Evolutionary conservation across 2,329 filamentous ascomycete genomes (phyloP).

Genomic region (Chaetomium globosum): DNA sequence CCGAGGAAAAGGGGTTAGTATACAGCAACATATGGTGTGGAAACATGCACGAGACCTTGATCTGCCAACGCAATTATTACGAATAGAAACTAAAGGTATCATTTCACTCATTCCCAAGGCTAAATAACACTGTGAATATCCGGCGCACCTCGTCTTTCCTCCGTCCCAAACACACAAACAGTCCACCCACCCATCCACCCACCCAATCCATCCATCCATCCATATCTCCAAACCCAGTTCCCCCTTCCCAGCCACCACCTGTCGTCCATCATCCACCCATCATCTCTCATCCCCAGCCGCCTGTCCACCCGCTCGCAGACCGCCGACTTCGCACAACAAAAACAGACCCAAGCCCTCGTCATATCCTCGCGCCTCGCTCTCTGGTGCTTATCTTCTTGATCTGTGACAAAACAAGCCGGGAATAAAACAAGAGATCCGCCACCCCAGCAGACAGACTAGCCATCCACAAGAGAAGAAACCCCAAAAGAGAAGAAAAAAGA

Average conservation of each 20-base stretch:
- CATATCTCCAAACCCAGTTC: slow-evolving; percentile 1
- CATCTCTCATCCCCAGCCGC: slow-evolving; percentile 3
- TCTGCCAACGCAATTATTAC: neutral
- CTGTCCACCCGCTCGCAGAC: neutral
- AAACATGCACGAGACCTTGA: neutral
- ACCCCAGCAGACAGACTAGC: neutral
- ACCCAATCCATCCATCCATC: neutral
- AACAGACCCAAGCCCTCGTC: slow-evolving; percentile 6
- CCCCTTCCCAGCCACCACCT: neutral
- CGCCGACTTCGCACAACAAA: neutral
- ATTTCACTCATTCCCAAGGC: slow-evolving; percentile 22
- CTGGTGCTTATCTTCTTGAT: slow-evolving; percentile 3
- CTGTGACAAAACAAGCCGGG: slow-evolving; percentile 1
- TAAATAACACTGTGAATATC: slow-evolving; percentile 21
- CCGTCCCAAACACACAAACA: neutral
- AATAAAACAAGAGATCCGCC: slow-evolving; percentile 2
- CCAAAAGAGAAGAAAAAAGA: neutral
- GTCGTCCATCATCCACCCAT: slow-evolving; percentile 12
- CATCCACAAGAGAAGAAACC: neutral
- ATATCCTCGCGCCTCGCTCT: slow-evolving; percentile 18
- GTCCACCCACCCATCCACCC: neutral
- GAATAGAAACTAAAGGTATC: slow-evolving; percentile 25
- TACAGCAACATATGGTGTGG: neutral
- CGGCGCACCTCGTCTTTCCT: neutral
- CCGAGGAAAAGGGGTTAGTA: neutral